Percentiles rank a stretch among this genome's conserved stretches.
These are phyloP conservation scores for Xenosphaeropsis pyriputrescens DNA, from an alignment of 2,329 filamentous ascomycete species.

Conservation along the genomic window DNA sequence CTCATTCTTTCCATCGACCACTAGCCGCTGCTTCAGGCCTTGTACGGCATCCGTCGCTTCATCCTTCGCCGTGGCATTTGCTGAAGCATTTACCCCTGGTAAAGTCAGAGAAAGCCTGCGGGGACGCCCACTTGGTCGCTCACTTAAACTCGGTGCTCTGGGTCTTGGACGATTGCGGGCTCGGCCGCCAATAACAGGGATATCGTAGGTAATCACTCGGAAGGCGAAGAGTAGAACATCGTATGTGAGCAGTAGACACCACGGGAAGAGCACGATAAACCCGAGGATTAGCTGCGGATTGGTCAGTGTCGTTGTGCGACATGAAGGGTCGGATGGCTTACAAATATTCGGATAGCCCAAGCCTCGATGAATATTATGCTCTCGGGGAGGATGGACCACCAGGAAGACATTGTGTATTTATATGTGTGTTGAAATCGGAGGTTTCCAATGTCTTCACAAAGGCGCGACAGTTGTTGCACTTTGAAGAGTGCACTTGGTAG, in stretches of 20 bases:
- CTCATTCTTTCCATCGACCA: slow-evolving; percentile 9
- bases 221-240: slow-evolving; percentile 47
- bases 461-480: too few species aligned
- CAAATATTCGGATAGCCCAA: slow-evolving; percentile 47
- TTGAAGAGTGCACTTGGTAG: too few species aligned
- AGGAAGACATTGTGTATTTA: slow-evolving; percentile 18
- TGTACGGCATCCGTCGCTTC: slow-evolving; percentile 3
- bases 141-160: slow-evolving; percentile 43
- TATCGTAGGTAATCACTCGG: slow-evolving; percentile 39
- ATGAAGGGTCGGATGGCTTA: slow-evolving; percentile 22
- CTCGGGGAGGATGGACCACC: slow-evolving; percentile 49
- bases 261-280: slow-evolving; percentile 44
- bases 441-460: too few species aligned
- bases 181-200: slow-evolving; percentile 44
- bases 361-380: slow-evolving; percentile 40
- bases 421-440: too few species aligned
- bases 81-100: slow-evolving; percentile 3
- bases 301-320: slow-evolving; percentile 1
- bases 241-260: slow-evolving; percentile 45
- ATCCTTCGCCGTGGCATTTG: slow-evolving; percentile 1
- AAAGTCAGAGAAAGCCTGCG: slow-evolving; percentile 13
- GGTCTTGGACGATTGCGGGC: slow-evolving; percentile 43
- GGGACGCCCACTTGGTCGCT: slow-evolving; percentile 34
- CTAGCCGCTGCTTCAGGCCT: slow-evolving; percentile 2
- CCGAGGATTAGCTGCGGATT: slow-evolving; percentile 41